phyloP scores from a whole-genome alignment of 768 basidiomycete species.

The Botryobasidium botryosum region DNA sequence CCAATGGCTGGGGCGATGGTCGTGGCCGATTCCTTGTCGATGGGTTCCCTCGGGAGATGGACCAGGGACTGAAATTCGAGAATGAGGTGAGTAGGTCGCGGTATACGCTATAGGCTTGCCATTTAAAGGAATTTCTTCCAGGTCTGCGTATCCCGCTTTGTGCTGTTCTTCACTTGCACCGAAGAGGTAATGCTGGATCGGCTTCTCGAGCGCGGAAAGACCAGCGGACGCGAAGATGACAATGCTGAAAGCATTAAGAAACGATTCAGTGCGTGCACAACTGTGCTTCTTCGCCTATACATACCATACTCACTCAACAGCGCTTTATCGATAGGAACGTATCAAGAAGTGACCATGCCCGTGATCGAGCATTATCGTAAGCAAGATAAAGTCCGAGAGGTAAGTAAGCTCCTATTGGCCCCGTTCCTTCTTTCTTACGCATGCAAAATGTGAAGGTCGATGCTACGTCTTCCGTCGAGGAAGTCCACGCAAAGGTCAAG shows the following conservation, averaged over 20 bases:
- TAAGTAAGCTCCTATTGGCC: constrained; percentile 21
- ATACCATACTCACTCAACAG: background rate
- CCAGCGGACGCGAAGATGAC: constrained; percentile 90
- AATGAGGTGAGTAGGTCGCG: constrained; percentile 39
- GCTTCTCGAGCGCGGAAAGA: constrained; percentile 78
- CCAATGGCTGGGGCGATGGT: constrained; percentile 46
- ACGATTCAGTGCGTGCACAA: constrained; percentile 58
- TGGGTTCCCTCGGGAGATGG: constrained; percentile 97
- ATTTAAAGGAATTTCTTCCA: constrained; percentile 17
- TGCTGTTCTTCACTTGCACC: constrained; percentile 75
- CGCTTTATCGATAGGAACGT: constrained; percentile 35
- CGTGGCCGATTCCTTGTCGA: constrained; percentile 85
- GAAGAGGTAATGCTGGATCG: constrained; percentile 78
- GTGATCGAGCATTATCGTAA: constrained; percentile 71
- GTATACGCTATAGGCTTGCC: background rate
- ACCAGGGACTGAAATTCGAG: constrained; percentile 88
- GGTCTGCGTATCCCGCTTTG: constrained; percentile 67
- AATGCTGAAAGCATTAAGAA: constrained; percentile 90
- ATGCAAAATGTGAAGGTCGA: constrained; percentile 34
- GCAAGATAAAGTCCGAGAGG: constrained; percentile 61
- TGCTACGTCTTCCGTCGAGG: constrained; percentile 46
- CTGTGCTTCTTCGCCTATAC: background rate
- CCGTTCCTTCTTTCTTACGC: background rate
- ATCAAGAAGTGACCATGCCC: constrained; percentile 78
- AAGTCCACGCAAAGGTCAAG: constrained; percentile 48